A percentile compares a stretch with the other conserved stretches of the same genome.
Evolutionary conservation across 2,329 filamentous ascomycete genomes (phyloP).

Genomic region (Lecanoromycetidae sp.): DNA sequence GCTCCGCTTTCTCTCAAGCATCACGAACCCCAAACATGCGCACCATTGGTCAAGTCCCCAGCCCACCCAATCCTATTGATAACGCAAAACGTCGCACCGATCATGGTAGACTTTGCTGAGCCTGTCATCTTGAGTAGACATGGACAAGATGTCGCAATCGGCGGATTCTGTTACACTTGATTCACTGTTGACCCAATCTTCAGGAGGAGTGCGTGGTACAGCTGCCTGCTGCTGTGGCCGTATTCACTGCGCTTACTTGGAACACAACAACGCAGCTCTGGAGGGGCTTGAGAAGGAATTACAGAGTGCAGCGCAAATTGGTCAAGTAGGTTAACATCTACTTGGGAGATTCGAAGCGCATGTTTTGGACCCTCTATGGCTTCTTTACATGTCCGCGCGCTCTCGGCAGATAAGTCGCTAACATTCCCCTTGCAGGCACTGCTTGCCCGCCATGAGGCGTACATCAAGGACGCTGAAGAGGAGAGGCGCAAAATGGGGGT

Average conservation of each 20-base stretch:
- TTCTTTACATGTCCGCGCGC: constrained; percentile 1
- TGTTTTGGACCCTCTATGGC: background rate
- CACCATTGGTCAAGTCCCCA: background rate
- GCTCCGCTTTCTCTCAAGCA: background rate
- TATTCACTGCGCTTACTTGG: constrained; percentile 64
- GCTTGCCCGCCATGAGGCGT: constrained; percentile 81
- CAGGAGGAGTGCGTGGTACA: constrained; percentile 5
- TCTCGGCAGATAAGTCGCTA: constrained; percentile 40
- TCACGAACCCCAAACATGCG: constrained; percentile 7
- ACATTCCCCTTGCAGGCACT: constrained; percentile 72
- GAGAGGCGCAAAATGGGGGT: constrained; percentile 62
- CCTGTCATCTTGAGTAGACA: background rate
- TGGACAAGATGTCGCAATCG: background rate
- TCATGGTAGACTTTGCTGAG: background rate
- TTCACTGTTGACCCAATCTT: constrained; percentile 14
- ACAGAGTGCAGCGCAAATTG: constrained; percentile 70
- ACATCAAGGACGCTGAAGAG: constrained; percentile 81
- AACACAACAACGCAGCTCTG: constrained; percentile 66
- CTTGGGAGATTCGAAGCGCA: constrained; percentile 15
- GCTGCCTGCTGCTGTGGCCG: constrained; percentile 71
- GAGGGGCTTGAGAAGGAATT: constrained; percentile 80
- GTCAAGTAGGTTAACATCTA: constrained; percentile 59
- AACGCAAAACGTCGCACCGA: background rate
- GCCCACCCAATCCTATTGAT: background rate
- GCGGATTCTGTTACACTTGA: constrained; percentile 5